These are phyloP conservation scores for Russula abietina DNA, from an alignment of 768 basidiomycete species.

Conservation along the genomic window DNA sequence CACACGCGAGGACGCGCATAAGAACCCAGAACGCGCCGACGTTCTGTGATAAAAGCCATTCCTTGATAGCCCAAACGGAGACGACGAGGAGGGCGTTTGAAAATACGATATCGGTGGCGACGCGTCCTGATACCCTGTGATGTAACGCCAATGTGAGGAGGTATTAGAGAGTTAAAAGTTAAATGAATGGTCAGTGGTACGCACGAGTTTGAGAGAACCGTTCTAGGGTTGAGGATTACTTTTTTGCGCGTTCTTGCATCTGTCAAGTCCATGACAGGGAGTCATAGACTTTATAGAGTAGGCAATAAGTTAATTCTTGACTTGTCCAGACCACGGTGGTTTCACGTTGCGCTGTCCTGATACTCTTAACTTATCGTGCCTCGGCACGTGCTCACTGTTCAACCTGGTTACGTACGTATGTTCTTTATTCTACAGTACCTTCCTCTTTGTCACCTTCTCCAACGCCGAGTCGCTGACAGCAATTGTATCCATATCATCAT, in stretches of 20 bases:
- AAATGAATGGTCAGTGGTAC: background rate
- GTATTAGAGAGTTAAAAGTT: too few species aligned
- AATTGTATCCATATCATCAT: too few species aligned
- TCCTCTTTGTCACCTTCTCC: too few species aligned
- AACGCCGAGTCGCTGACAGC: too few species aligned
- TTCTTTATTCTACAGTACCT: too few species aligned
- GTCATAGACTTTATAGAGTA: constrained; percentile 6
- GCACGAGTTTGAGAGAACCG: constrained; percentile 26
- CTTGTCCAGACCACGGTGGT: background rate
- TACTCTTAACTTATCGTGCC: background rate
- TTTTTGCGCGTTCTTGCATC: constrained; percentile 36
- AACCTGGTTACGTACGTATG: constrained; percentile 12
- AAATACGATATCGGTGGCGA: constrained; percentile 40
- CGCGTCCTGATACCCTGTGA: constrained; percentile 16
- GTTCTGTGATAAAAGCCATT: constrained; percentile 58
- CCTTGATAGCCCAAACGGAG: constrained; percentile 58
- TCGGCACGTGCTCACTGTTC: constrained; percentile 1
- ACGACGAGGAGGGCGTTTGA: constrained; percentile 61
- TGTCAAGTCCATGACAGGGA: constrained; percentile 28
- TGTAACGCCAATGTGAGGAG: background rate
- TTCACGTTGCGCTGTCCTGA: background rate
- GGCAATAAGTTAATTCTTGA: background rate
- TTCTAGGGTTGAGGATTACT: constrained; percentile 30
- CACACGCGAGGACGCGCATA: constrained; percentile 65
- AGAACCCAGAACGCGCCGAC: constrained; percentile 72